Base-by-base conservation (phyloP, 1,284 basidiomycete species). In the Mycena citricolor region DNA sequence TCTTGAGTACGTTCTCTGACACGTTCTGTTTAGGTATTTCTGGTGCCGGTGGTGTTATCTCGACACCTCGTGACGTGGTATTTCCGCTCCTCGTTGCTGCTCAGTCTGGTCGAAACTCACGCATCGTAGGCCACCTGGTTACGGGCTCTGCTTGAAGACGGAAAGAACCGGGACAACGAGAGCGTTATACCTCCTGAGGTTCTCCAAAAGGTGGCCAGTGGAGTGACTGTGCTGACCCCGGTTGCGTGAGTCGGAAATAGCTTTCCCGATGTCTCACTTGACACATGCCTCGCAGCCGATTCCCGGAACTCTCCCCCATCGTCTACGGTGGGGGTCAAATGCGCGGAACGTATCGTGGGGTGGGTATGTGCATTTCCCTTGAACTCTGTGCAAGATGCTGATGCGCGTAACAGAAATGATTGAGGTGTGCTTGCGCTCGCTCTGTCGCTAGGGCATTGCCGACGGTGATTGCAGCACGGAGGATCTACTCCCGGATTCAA, bases 271-370 rank as follows among this genome's bases (percentile, higher is more conserved):
- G 1, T 5, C 31, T 33, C 19, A 32, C 28, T 4, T n/a, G n/a
- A n/a, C 21, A 7, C 14, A 29, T 5, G 14, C 28, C 4, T 16
- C 7, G 25, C 33, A 52, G 49, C 12, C 19, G 7, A 23, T 56
- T 32, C 20, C 37, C 49, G 14, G 51, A 56, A 22, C 34, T 54
- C 20, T 54, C 51, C 5, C 54, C 54, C 23, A 23, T 39, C 14
- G 49, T 54, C 11, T 58, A 56, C 26, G 53, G 57, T 19, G 57
- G 53, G 2, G 57, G 42, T 1, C 54, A 56, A 29, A 28, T 32
- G 33, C 45, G 45, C 4, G 39, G 39, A 12, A 47, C 57, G 2
- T 58, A 58, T 33, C 49, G 57, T 12, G 57, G 57, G 1, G 44
- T 44, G 24, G 50, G 54, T 58, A 24, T 24, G 56, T 41, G 19